phyloP scores from a whole-genome alignment of 208 protist species.

The Phytomonas serpens region DNA sequence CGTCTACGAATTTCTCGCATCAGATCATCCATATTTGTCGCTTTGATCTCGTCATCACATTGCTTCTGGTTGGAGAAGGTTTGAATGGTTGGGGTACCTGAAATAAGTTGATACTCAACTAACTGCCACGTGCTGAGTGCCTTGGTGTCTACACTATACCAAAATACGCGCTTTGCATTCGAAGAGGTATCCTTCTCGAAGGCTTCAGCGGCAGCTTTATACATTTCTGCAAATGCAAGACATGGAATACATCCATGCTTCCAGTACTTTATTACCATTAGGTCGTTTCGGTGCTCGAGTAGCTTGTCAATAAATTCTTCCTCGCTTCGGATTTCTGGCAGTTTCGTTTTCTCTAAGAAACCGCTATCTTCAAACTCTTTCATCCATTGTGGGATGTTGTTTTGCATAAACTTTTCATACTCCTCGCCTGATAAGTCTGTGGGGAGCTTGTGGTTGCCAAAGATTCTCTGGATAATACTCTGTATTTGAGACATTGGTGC shows the following conservation, averaged over 20 bases:
- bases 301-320: slow-evolving; percentile 83
- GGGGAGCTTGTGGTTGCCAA: slow-evolving; percentile 70
- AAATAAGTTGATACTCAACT: slow-evolving; percentile 83
- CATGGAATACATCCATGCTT: slow-evolving; percentile 91
- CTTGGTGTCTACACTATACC: slow-evolving; percentile 89
- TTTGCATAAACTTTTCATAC: slow-evolving; percentile 83
- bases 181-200: slow-evolving; percentile 31
- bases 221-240: slow-evolving; percentile 87
- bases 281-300: slow-evolving; percentile 77
- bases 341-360: slow-evolving; percentile 82
- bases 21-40: slow-evolving; percentile 74
- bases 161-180: slow-evolving; percentile 45
- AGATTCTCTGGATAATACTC: slow-evolving; percentile 85
- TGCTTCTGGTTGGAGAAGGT: slow-evolving; percentile 77
- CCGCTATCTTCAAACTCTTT: slow-evolving; percentile 84
- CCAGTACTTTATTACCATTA: slow-evolving; percentile 91
- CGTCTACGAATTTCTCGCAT: slow-evolving; percentile 56
- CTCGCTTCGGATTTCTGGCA: slow-evolving; percentile 75
- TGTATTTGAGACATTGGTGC: slow-evolving; percentile 57
- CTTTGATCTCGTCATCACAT: slow-evolving; percentile 80
- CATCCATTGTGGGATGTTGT: slow-evolving; percentile 80
- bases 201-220: slow-evolving; percentile 66
- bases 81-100: slow-evolving; percentile 86
- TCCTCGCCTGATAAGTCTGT: slow-evolving; percentile 62
- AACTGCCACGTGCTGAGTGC: slow-evolving; percentile 41